Evolutionary conservation across 1,284 basidiomycete genomes (phyloP), one percentile per base, ranked within the genome.

Genomic region (Leccinum solheimii): DNA sequence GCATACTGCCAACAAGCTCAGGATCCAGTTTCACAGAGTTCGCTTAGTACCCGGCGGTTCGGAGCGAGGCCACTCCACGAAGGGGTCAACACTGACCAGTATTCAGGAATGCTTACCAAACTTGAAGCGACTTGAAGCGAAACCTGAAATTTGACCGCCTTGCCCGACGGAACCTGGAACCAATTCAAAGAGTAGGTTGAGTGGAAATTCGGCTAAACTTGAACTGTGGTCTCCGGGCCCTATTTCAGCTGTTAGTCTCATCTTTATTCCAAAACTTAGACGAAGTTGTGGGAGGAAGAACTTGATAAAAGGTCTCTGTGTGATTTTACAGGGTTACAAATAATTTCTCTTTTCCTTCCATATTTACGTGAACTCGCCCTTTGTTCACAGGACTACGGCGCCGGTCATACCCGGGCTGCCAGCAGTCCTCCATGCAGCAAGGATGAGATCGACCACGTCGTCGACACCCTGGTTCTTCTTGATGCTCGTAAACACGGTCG

Each of bases 401-500:
- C 69, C 68, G 21, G 79, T 71, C 59, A 74, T 80, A 4, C 90
- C 90, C 2, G 90, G 90, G 66, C 85, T 86, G 16, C 90, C 90
- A 9, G 90, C 88, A 8, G 85, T 82, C 70, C 85, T 85, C 92
- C 96, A 97, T 8, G 95, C 95, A 10, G 88, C 89, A 32, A 97
- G 77, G 64, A 98, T 87, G 40, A 98, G 82, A 54, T 90, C 87
- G 5, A 91, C 85, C 3, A 98, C 86, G 62, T 94, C 92, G 53
- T 93, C 85, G 2, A 98, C 87, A 0, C 94, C 95, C 62, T 86
- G 86, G 32, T 81, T 84, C 62, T 94, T 80, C 72, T 92, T 90
- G 58, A 99, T 87, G 64, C 92, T 92, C 0, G 93, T 87, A 76
- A 99, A 99, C 21, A 98, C 75, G 0, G 97, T 98, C 1, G 97